Evolutionary conservation across 83 land plant genomes (phyloP).

Genomic region (Picea abies): DNA sequence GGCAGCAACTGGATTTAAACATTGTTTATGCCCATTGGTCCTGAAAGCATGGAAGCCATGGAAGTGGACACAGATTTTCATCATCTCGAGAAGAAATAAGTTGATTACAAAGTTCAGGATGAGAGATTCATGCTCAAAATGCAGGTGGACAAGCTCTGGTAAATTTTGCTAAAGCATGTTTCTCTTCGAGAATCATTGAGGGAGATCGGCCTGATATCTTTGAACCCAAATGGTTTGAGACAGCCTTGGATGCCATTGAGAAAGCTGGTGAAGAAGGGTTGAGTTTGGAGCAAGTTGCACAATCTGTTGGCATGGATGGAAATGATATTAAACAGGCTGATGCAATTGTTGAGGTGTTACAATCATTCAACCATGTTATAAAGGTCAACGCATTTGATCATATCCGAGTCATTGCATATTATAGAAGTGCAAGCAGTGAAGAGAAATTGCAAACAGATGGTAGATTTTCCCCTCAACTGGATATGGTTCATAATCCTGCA

Average conservation of each 20-base stretch:
- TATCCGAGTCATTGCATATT: too few relatives aligned
- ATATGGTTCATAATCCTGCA: not conserved
- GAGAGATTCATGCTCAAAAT: too few relatives aligned
- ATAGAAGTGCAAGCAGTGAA: too few relatives aligned
- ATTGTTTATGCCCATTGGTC: too few relatives aligned
- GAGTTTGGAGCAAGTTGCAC: conserved; percentile 47
- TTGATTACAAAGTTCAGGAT: too few relatives aligned
- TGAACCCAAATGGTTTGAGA: conserved; percentile 32
- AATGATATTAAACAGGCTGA: conserved; percentile 12
- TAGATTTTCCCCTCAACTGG: not conserved
- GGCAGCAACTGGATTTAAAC: too few relatives aligned
- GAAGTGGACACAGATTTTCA: too few relatives aligned
- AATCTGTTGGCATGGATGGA: conserved; percentile 25
- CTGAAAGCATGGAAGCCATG: too few relatives aligned
- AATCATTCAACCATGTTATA: conserved; percentile 39
- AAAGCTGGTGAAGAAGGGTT: conserved; percentile 84
- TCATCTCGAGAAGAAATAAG: too few relatives aligned
- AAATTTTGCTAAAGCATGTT: conserved; percentile 21
- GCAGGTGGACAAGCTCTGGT: conserved; percentile 22
- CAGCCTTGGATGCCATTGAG: conserved; percentile 35
- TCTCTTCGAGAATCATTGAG: conserved; percentile 7
- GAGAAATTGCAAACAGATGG: too few relatives aligned
- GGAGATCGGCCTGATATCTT: conserved; percentile 5
- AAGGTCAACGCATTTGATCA: conserved; percentile 25
- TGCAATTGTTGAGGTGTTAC: conserved; percentile 44